Evolutionary conservation across 2,329 filamentous ascomycete species (phyloP), one percentile per base, ranked within the genome.

Genomic region (Metarhizium rileyi): DNA sequence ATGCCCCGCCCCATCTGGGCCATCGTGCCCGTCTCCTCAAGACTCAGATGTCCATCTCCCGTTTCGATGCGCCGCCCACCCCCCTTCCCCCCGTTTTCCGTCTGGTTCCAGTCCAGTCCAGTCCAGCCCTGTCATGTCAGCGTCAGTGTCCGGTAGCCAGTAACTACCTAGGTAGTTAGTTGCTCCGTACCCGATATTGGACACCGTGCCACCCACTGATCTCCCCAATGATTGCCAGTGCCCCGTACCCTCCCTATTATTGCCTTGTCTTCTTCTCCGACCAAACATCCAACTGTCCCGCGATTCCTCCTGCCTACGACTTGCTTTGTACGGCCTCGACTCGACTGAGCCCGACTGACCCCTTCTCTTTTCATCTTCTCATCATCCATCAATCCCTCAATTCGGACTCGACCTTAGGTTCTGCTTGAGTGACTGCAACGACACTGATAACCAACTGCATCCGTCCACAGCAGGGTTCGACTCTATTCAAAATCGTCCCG

Each of bases 271-370:
- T 26, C 46, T 40, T 43, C 22, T 45, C 27, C 44, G 20, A 22
- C 35, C 23, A 28, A 30, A 27, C 30, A 22, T 28, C 23, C 26
- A 30, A 27, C 30, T 40, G 23, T 25, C 25, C 28, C 28, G 20
- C 38, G n/a, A 20, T 16, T 42, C 14, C 38, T 22, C 22, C 22
- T 40, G 10, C 38, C 38, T 20, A 42, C 38, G 22, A 23, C 47
- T 25, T 43, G 47, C 47, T 48, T 47, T 50, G 50, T 52, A 22
- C 7, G 35, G 44, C 36, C 30, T 49, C 14, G n/a, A 16, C 23
- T 43, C 14, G 28, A 33, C 20, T 42, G 27, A 26, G 38, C 8
- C 42, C 14, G 28, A 33, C 20, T 42, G 27, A 26, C 43, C 8
- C 22, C 14, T 7, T 9, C 38, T 25, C 22, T 7, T 22, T 14